Base-by-base conservation (phyloP, 2,329 filamentous ascomycete genomes). In the Pseudogymnoascus sp. region DNA sequence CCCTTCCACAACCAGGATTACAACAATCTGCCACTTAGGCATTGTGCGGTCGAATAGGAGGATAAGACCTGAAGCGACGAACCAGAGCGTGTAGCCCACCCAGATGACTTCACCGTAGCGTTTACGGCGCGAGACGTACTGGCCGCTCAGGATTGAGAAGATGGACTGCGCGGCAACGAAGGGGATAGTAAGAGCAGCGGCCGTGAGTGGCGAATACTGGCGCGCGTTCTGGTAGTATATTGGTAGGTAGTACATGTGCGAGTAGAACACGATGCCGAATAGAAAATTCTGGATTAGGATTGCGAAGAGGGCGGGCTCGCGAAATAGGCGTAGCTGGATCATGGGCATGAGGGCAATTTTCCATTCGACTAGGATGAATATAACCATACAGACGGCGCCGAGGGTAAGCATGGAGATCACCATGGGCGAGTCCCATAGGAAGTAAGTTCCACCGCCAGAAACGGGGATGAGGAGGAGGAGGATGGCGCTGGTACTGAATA, bases 401-500 rank as follows among this genome's bases (percentile, higher is more conserved):
- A 83, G 71, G 0, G 71, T 70, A 10, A 86, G 71, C 81, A 85
- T 83, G 35, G 76, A 75, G 19, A 86, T 82, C 1, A 83, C 78
- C 75, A 83, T 76, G 0, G 81, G 73, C 8, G 78, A 82, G 26
- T 74, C 66, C 80, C 80, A 83, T 3, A 74, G 68, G 63, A 83
- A 84, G 61, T 82, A 82, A 0, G 77, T 75, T 1, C 79, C 82
- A 60, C 80, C 82, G 13, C 82, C 82, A 2, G 82, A 85, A 10
- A 87, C 77, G 0, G 84, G 84, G 45, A 88, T 83, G 15, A 87
- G 73, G 1, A 87, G 65, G 10, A 86, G 74, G 8, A 86, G 78
- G 26, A 85, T 78, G 0, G 77, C 82, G 5, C 77, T 71, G 0
- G 80, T 81, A 3, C 78, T 80, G 2, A 77, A 74, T 9, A 84